phyloP scores from a whole-genome alignment of 2,329 filamentous ascomycete genomes.

The Madurella fahalii region DNA sequence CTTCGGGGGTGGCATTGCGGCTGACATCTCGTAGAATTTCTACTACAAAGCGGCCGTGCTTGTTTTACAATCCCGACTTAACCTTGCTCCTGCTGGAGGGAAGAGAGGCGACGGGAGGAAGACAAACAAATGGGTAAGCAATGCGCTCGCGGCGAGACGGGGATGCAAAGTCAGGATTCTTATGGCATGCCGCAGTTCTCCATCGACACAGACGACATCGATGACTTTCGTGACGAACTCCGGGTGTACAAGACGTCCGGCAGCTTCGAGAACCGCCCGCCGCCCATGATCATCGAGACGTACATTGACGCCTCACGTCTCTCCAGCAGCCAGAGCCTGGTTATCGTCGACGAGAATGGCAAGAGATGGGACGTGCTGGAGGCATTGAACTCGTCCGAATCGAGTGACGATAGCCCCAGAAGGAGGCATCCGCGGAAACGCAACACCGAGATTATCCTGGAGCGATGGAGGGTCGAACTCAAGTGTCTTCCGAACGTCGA shows the following conservation, averaged over 20 bases:
- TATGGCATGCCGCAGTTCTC: constrained; percentile 65
- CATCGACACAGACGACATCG: constrained; percentile 88
- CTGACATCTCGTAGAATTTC: constrained; percentile 64
- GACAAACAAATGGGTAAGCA: constrained; percentile 76
- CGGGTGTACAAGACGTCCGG: constrained; percentile 77
- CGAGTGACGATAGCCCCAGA: constrained; percentile 41
- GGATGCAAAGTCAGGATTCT: background rate
- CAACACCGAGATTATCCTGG: constrained; percentile 73
- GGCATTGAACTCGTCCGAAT: constrained; percentile 64
- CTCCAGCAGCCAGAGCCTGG: constrained; percentile 79
- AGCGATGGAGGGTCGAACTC: constrained; percentile 86
- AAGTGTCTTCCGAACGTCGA: constrained; percentile 53
- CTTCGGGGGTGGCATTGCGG: background rate
- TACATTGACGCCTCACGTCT: constrained; percentile 78
- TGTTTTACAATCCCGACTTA: constrained; percentile 75
- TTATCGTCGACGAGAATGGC: constrained; percentile 81
- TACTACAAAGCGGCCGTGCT: constrained; percentile 82
- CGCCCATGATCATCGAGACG: constrained; percentile 83
- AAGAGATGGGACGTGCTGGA: constrained; percentile 92
- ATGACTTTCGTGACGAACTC: constrained; percentile 78
- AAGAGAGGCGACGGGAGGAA: constrained; percentile 45
- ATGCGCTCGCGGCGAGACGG: background rate
- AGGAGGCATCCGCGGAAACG: constrained; percentile 38
- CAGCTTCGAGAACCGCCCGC: constrained; percentile 70
- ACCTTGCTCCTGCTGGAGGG: constrained; percentile 57